phyloP scores from a whole-genome alignment of 768 basidiomycete genomes.

The Clitopilus passeckerianus region DNA sequence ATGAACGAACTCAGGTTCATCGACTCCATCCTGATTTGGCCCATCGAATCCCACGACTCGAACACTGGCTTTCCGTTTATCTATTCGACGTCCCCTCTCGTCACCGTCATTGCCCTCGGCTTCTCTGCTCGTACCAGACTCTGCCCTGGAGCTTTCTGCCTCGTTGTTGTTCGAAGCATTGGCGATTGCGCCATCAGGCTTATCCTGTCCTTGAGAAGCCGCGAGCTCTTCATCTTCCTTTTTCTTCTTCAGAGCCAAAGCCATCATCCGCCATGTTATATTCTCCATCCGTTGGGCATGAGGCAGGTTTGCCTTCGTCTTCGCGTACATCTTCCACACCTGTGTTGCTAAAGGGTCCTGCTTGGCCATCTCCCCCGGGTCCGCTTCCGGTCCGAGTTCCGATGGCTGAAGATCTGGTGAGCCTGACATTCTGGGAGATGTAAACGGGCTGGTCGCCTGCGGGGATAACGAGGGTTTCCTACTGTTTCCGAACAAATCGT shows the following conservation, averaged over 20 bases:
- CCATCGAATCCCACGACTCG: constrained; percentile 82
- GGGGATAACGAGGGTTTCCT: constrained; percentile 30
- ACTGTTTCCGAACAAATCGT: constrained; percentile 52
- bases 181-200: constrained; percentile 6
- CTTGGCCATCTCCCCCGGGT: constrained; percentile 65
- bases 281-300: constrained; percentile 98
- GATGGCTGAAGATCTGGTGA: constrained; percentile 60
- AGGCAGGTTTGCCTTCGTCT: constrained; percentile 83
- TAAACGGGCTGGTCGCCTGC: constrained; percentile 47
- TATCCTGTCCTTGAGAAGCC: constrained; percentile 12
- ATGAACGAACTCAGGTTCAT: constrained; percentile 69
- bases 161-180: constrained; percentile 11
- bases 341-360: constrained; percentile 93
- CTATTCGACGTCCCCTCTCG: constrained; percentile 68
- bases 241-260: constrained; percentile 87
- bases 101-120: constrained; percentile 25
- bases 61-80: constrained; percentile 77
- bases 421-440: constrained; percentile 62
- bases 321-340: constrained; percentile 95
- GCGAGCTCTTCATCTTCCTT: constrained; percentile 62
- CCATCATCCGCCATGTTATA: constrained; percentile 98
- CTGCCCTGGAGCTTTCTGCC: not conserved
- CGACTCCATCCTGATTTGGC: constrained; percentile 60
- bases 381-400: constrained; percentile 27
- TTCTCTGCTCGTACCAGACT: not conserved